phyloP scores from a whole-genome alignment of 371 early-diverging fungal species.

The Chytridium lagenaria region DNA sequence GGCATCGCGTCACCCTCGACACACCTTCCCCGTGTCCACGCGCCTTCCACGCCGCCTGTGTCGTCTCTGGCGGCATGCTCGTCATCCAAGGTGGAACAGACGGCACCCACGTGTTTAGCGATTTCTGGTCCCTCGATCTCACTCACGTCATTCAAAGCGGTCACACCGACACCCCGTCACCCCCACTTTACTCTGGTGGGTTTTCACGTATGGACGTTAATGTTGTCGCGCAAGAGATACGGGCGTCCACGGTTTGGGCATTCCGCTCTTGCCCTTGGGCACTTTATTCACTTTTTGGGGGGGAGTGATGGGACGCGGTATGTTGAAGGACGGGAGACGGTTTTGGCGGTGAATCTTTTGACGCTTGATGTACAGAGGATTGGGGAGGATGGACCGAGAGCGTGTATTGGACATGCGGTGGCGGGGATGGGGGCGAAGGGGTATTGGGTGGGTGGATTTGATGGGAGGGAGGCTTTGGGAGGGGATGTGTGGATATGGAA shows the following conservation, averaged over 20 bases:
- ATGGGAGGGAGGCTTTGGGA: not conserved
- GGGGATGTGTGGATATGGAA: not conserved
- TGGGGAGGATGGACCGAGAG: not conserved
- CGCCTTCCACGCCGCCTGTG: not conserved
- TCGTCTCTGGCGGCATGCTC: not conserved
- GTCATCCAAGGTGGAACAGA: constrained; percentile 5
- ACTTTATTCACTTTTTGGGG: not conserved
- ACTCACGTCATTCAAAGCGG: not conserved
- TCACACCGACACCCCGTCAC: not conserved
- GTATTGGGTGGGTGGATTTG: constrained; percentile 2
- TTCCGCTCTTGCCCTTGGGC: not conserved
- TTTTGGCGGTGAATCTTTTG: not conserved
- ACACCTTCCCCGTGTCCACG: not conserved
- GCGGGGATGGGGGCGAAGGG: not conserved
- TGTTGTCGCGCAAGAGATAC: not conserved
- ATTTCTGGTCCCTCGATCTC: not conserved
- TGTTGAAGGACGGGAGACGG: not conserved
- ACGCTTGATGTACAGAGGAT: not conserved
- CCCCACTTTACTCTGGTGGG: not conserved
- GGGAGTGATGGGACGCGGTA: constrained; percentile 1
- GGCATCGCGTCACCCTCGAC: not conserved
- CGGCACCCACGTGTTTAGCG: not conserved
- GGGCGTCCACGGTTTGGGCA: not conserved
- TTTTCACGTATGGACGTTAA: not conserved
- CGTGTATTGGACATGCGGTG: not conserved